Conservation (phyloP, 2,329 filamentous ascomycete genomes). For the Aspergillus flavus region DNA sequence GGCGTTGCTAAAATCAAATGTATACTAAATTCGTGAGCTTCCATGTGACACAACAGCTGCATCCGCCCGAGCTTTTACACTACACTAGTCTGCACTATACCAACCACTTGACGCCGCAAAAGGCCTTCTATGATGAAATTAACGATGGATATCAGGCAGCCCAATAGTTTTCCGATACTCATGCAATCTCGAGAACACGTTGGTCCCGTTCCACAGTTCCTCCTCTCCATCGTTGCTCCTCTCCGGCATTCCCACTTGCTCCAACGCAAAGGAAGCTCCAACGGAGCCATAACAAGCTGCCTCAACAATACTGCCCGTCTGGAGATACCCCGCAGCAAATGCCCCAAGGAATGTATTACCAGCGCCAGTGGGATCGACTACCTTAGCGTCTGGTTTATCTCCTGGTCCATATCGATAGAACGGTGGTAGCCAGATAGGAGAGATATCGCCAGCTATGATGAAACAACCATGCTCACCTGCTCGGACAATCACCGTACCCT, state of each 20-base stretch:
- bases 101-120: neutral
- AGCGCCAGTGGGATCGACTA: constrained; percentile 41
- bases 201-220: constrained; percentile 25
- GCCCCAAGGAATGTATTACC: constrained; percentile 43
- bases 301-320: constrained; percentile 21
- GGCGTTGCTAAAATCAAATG: neutral
- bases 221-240: neutral
- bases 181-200: constrained; percentile 16
- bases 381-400: constrained; percentile 9
- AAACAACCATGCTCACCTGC: constrained; percentile 36
- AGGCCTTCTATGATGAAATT: fast-evolving
- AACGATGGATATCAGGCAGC: neutral
- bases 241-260: constrained; percentile 34
- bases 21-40: neutral
- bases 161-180: constrained; percentile 14
- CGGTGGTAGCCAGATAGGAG: constrained; percentile 32
- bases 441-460: constrained; percentile 12
- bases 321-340: constrained; percentile 29
- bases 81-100: neutral
- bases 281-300: constrained; percentile 37
- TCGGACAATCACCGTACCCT: constrained; percentile 29
- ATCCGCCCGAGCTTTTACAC: neutral
- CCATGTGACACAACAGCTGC: neutral
- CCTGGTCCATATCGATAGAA: constrained; percentile 20
- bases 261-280: constrained; percentile 35